Evolutionary conservation across 441 rosid genomes (phyloP).

Genomic region (Erodium chrysanthum): DNA sequence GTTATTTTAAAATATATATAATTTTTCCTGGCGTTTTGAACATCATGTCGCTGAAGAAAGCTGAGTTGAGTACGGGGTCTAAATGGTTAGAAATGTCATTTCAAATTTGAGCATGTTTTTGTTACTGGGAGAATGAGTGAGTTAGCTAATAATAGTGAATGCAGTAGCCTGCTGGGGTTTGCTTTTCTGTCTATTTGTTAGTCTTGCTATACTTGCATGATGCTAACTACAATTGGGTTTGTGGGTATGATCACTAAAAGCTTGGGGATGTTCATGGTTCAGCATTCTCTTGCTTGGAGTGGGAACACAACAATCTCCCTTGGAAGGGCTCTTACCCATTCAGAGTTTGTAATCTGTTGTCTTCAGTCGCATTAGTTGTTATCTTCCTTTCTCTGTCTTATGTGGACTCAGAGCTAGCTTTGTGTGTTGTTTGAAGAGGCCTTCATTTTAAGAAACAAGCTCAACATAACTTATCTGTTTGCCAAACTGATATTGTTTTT

Average conservation of each 20-base stretch:
- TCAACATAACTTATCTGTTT: too few relatives aligned
- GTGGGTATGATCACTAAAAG: neutral
- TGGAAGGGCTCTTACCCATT: neutral
- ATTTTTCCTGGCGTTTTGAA: neutral
- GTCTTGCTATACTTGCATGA: neutral
- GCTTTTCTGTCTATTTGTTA: neutral
- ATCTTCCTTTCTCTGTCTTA: neutral
- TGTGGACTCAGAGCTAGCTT: neutral
- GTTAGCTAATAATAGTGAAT: neutral
- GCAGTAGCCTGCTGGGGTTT: neutral
- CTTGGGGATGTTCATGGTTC: neutral
- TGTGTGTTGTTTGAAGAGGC: neutral
- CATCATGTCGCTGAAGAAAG: neutral
- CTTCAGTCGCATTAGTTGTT: neutral
- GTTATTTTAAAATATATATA: neutral
- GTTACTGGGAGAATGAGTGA: neutral
- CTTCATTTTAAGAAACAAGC: neutral
- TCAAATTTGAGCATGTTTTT: neutral
- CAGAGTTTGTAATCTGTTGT: neutral
- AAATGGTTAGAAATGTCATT: neutral
- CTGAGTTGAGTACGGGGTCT: neutral
- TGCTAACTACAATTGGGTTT: neutral
- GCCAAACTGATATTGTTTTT: too few relatives aligned
- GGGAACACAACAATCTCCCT: neutral
- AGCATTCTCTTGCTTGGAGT: neutral